Conservation (phyloP, 163 green algal genomes). For the Chlorella variabilis region DNA sequence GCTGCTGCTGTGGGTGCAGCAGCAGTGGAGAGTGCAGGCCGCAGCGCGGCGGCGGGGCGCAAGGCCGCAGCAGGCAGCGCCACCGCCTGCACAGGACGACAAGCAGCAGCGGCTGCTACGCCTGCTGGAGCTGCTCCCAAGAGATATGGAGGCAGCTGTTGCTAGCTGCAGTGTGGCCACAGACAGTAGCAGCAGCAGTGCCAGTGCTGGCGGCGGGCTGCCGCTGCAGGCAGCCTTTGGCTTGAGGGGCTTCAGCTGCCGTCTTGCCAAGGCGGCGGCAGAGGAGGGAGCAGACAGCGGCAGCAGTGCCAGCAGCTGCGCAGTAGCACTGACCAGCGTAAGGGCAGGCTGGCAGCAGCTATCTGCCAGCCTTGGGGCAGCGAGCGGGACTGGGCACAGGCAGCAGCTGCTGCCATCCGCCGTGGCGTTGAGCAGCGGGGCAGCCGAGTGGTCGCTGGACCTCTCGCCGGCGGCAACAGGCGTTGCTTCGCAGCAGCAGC, state of each 20-base stretch:
- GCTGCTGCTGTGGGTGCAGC: slow-evolving; percentile 10
- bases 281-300: not conserved
- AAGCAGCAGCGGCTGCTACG: slow-evolving; percentile 23
- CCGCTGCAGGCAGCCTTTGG: not conserved
- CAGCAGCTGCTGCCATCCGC: not conserved
- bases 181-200: not conserved
- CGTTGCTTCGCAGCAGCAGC: not conserved
- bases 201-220: not conserved
- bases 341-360: slow-evolving; percentile 26
- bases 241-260: not conserved
- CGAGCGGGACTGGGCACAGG: not conserved
- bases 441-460: not conserved
- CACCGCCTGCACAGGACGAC: not conserved
- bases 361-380: not conserved
- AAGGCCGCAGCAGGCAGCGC: not conserved
- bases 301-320: not conserved
- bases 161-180: not conserved
- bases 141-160: not conserved
- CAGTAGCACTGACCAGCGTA: not conserved
- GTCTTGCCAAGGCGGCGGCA: not conserved
- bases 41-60: not conserved
- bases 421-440: not conserved
- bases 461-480: not conserved
- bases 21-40: not conserved
- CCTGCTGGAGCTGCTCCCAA: slow-evolving; percentile 40